A percentile compares a stretch with the other conserved stretches of the same genome.
phyloP scores from a whole-genome alignment of 352 stramenopile species.

The Phytophthora fragariaefolia region DNA sequence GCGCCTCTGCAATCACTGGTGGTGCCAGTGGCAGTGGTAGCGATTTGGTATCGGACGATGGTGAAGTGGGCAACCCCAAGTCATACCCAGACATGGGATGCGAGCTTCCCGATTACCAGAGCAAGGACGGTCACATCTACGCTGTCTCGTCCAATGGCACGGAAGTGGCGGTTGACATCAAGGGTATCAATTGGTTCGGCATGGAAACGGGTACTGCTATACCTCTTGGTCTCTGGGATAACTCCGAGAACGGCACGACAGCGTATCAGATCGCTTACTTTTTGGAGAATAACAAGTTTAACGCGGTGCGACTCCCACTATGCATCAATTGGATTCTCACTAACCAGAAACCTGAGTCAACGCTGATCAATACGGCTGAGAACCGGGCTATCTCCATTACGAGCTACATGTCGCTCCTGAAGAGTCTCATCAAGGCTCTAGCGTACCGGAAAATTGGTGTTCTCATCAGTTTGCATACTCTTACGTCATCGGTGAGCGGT shows the following conservation, averaged over 20 bases:
- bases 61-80: constrained; percentile 68
- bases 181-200: constrained; percentile 77
- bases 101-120: constrained; percentile 65
- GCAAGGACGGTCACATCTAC: constrained; percentile 64
- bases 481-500: constrained; percentile 35
- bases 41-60: constrained; percentile 41
- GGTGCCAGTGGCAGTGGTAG: constrained; percentile 31
- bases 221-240: constrained; percentile 70
- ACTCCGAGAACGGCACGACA: constrained; percentile 62
- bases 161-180: constrained; percentile 58
- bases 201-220: constrained; percentile 63
- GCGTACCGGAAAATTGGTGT: constrained; percentile 42
- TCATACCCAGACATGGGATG: constrained; percentile 64
- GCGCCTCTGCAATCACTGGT: constrained; percentile 19
- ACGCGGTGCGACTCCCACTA: constrained; percentile 47
- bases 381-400: constrained; percentile 65
- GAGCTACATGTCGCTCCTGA: constrained; percentile 55
- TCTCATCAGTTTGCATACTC: constrained; percentile 55
- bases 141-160: constrained; percentile 55
- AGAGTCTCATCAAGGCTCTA: constrained; percentile 49
- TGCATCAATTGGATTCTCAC: constrained; percentile 61
- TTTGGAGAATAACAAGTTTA: constrained; percentile 54
- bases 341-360: constrained; percentile 53
- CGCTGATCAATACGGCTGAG: constrained; percentile 51
- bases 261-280: constrained; percentile 53